Evolutionary conservation across 768 basidiomycete genomes (phyloP).

Genomic region (Clathrus columnatus): DNA sequence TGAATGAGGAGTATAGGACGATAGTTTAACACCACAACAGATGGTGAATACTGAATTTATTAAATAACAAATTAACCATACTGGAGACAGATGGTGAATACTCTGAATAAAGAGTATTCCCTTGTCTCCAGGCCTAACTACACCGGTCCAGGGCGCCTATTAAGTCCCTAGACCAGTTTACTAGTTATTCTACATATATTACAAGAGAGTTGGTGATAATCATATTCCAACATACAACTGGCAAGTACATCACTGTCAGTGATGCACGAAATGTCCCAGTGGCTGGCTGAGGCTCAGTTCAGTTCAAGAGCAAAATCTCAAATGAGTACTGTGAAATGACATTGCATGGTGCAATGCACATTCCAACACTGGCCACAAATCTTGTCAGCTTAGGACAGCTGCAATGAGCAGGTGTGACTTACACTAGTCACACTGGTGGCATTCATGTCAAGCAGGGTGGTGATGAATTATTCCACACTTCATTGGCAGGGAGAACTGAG

Average conservation of each 20-base stretch:
- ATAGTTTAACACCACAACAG: no score
- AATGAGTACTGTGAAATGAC: slow-evolving; percentile 5
- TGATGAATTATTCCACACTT: slow-evolving; percentile 2
- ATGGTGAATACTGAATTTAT: no score
- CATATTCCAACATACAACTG: no score
- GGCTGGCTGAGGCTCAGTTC: slow-evolving; percentile 14
- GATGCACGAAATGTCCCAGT: slow-evolving; percentile 5
- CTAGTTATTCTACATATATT: no score
- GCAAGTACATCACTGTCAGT: slow-evolving; percentile 14
- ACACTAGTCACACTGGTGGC: not conserved
- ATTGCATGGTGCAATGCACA: slow-evolving; percentile 12
- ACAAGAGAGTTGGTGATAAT: no score
- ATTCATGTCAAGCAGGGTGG: slow-evolving; percentile 2
- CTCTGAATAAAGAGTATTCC: no score
- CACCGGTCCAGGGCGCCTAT: no score
- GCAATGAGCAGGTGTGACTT: not conserved
- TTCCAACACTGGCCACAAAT: slow-evolving; percentile 15
- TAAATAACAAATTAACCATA: no score
- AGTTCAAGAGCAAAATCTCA: slow-evolving; percentile 13
- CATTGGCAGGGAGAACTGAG: not conserved
- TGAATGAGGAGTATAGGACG: no score
- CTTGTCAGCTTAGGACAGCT: slow-evolving; percentile 15
- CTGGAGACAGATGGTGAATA: no score
- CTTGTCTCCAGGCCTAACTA: no score
- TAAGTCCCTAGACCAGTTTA: no score